A percentile compares a stretch with the other conserved stretches of the same genome.
Conservation (phyloP, 352 stramenopile species). For the Phytophthora pini region DNA sequence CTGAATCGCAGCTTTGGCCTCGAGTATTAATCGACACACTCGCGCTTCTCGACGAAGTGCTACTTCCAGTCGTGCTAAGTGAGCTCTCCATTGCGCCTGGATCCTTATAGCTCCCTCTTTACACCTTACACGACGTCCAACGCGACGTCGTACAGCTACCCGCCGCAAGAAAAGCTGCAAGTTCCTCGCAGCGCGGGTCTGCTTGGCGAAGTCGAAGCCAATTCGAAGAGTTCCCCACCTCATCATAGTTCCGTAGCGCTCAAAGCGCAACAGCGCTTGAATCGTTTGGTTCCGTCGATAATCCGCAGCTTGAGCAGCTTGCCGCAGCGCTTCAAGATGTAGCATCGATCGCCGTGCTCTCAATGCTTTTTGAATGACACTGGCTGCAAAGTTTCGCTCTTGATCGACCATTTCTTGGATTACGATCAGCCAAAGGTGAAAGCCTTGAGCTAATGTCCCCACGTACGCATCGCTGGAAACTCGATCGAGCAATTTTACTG, state of each 20-base stretch:
- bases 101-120: slow-evolving; percentile 40
- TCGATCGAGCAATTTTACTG: slow-evolving; percentile 57
- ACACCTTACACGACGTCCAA: slow-evolving; percentile 27
- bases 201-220: slow-evolving; percentile 59
- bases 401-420: slow-evolving; percentile 10
- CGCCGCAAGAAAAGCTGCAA: slow-evolving; percentile 65
- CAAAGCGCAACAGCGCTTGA: slow-evolving; percentile 58
- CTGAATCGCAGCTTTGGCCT: slow-evolving; percentile 31
- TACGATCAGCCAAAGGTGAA: slow-evolving; percentile 40
- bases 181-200: slow-evolving; percentile 50
- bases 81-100: slow-evolving; percentile 44
- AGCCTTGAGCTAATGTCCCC: slow-evolving; percentile 45
- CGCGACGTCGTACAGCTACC: slow-evolving; percentile 35
- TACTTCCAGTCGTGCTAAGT: slow-evolving; percentile 34
- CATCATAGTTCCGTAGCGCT: slow-evolving; percentile 60
- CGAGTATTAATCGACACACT: slow-evolving; percentile 12
- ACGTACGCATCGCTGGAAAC: slow-evolving; percentile 68
- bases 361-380: slow-evolving; percentile 52
- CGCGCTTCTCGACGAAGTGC: slow-evolving; percentile 6
- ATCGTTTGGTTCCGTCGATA: slow-evolving; percentile 52
- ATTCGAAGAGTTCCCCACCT: slow-evolving; percentile 62
- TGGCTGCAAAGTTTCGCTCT: slow-evolving; percentile 45
- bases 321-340: slow-evolving; percentile 45
- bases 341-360: slow-evolving; percentile 43
- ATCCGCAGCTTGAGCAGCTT: slow-evolving; percentile 47